Evolutionary conservation across 306 rosid species (phyloP).

Genomic region (Acacia melanoxylon): DNA sequence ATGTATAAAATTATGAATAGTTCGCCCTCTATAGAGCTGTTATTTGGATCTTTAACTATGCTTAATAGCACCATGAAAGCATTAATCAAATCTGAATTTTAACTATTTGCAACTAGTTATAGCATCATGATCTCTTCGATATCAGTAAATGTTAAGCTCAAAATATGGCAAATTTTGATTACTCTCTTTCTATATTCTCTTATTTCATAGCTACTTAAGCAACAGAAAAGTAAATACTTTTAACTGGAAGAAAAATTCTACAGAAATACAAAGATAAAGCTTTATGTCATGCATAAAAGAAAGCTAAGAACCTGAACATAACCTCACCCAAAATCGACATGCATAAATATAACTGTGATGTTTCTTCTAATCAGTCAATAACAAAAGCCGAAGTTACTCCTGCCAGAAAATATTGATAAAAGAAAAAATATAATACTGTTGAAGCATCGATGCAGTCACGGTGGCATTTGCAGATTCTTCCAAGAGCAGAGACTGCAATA

Average conservation of each 20-base stretch:
- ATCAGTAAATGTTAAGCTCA: background rate
- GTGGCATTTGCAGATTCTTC: conserved; percentile 51
- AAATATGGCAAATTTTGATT: no score
- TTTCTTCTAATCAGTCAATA: background rate
- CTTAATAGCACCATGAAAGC: no score
- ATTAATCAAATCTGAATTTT: no score
- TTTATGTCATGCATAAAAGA: background rate
- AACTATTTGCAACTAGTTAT: background rate
- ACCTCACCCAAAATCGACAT: background rate
- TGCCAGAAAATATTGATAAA: background rate
- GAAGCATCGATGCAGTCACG: conserved; percentile 43
- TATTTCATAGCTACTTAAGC: background rate
- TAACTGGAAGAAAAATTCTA: background rate
- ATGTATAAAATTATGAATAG: background rate
- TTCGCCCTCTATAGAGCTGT: background rate
- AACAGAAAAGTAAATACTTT: background rate
- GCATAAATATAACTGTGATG: background rate
- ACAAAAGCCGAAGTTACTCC: background rate
- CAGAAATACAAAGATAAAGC: background rate
- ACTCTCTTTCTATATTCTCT: background rate
- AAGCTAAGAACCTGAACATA: background rate
- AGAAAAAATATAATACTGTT: conserved; percentile 31
- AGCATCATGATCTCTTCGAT: background rate
- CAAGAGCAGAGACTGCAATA: conserved; percentile 45
- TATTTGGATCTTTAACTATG: no score